A percentile compares a stretch with the other conserved stretches of the same genome.
Evolutionary conservation across 2,329 filamentous ascomycete species (phyloP).

Genomic region (Didymella segeticola): DNA sequence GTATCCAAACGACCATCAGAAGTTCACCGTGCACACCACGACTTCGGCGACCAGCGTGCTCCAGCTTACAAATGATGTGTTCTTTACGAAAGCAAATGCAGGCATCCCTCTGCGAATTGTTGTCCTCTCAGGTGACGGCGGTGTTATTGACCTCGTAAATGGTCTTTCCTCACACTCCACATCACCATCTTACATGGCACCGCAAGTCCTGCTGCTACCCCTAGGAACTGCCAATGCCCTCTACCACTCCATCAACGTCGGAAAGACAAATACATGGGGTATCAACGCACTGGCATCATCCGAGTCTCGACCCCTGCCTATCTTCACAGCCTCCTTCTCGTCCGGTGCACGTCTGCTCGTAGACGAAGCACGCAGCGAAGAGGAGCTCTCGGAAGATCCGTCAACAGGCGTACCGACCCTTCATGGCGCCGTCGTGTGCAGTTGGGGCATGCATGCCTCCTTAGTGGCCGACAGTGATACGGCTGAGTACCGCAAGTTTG

Average conservation of each 20-base stretch:
- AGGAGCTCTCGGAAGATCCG: conserved; percentile 32
- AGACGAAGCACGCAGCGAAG: conserved; percentile 55
- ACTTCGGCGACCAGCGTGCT: conserved; percentile 67
- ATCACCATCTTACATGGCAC: conserved; percentile 51
- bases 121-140: conserved; percentile 87
- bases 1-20: conserved; percentile 38
- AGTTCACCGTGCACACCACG: conserved; percentile 67
- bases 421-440: conserved; percentile 83
- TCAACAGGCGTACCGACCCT: conserved; percentile 41
- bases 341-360: conserved; percentile 51
- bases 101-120: conserved; percentile 61
- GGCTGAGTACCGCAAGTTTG: conserved; percentile 76
- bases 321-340: conserved; percentile 55
- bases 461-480: conserved; percentile 93
- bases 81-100: conserved; percentile 60
- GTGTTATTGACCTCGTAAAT: conserved; percentile 82
- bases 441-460: conserved; percentile 87
- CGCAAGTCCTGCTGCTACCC: conserved; percentile 63
- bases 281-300: conserved; percentile 48
- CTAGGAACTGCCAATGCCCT: conserved; percentile 60
- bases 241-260: conserved; percentile 53
- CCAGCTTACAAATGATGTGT: conserved; percentile 62
- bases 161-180: conserved; percentile 54
- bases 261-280: conserved; percentile 50
- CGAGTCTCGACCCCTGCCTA: conserved; percentile 47